phyloP scores from a whole-genome alignment of 176 grass and related monocot species.

The Bonia amplexicaulis region DNA sequence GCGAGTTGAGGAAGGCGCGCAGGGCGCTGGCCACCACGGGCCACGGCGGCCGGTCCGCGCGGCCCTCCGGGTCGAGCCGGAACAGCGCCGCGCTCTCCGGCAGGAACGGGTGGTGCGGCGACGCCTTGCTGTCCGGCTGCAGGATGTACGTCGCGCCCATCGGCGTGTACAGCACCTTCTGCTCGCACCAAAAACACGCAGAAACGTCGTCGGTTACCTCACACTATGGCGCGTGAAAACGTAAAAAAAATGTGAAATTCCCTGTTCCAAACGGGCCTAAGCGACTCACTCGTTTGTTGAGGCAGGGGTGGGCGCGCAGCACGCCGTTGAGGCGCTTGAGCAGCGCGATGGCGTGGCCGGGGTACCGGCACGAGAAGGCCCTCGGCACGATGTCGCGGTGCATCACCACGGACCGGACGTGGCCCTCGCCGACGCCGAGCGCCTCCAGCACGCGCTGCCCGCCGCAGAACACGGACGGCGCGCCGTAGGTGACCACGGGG shows the following conservation, averaged over 20 bases:
- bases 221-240: neutral
- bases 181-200: neutral
- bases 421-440: conserved; percentile 64
- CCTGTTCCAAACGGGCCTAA: no score
- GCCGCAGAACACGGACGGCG: conserved; percentile 91
- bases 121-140: conserved; percentile 61
- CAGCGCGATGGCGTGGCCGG: conserved; percentile 62
- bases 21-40: conserved; percentile 51
- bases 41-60: conserved; percentile 18
- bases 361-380: conserved; percentile 94
- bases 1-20: conserved; percentile 85
- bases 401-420: conserved; percentile 74
- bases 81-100: conserved; percentile 77
- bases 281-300: conserved; percentile 59
- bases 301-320: conserved; percentile 74
- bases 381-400: conserved; percentile 95
- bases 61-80: conserved; percentile 41
- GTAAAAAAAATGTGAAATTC: neutral
- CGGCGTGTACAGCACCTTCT: conserved; percentile 78
- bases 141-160: conserved; percentile 84
- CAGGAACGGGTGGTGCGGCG: conserved; percentile 73
- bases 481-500: conserved; percentile 77
- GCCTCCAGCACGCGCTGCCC: conserved; percentile 59
- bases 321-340: conserved; percentile 77
- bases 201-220: neutral